A percentile compares a stretch with the other conserved stretches of the same genome.
phyloP scores from a whole-genome alignment of 1,139 yeast species.

The Pichia sp. region DNA sequence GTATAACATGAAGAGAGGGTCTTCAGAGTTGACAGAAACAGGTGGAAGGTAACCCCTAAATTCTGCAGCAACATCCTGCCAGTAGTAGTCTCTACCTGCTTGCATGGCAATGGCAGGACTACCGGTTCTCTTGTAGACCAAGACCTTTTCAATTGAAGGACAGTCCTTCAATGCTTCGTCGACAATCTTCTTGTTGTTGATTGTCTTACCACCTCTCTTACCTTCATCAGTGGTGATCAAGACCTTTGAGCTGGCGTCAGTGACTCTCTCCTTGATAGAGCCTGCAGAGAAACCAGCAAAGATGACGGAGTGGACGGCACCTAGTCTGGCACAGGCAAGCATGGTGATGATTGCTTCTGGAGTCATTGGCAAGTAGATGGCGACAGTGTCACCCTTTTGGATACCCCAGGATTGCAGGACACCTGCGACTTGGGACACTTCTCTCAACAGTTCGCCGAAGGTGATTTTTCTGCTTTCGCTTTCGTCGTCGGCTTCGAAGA shows the following conservation, averaged over 20 bases:
- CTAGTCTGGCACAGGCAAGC: slow-evolving; percentile 91
- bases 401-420: slow-evolving; percentile 85
- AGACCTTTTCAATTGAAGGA: slow-evolving; percentile 75
- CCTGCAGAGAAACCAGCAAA: slow-evolving; percentile 97
- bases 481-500: slow-evolving; percentile 95
- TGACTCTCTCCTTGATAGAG: slow-evolving; percentile 84
- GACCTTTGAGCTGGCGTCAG: slow-evolving; percentile 83
- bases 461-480: slow-evolving; percentile 69
- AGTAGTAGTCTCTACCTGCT: slow-evolving; percentile 86
- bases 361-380: slow-evolving; percentile 95
- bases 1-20: slow-evolving; percentile 87
- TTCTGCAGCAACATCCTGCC: slow-evolving; percentile 83
- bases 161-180: slow-evolving; percentile 84
- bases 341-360: slow-evolving; percentile 92
- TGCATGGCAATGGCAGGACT: slow-evolving; percentile 59
- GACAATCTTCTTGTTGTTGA: slow-evolving; percentile 86
- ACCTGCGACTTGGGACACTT: slow-evolving; percentile 86
- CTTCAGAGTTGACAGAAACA: slow-evolving; percentile 83
- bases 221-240: slow-evolving; percentile 96
- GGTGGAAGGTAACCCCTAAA: slow-evolving; percentile 86
- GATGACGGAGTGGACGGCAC: slow-evolving; percentile 94
- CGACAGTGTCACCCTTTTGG: slow-evolving; percentile 91
- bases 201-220: slow-evolving; percentile 91
- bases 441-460: slow-evolving; percentile 78
- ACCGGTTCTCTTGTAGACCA: slow-evolving; percentile 87